Evolutionary conservation across 129 eudicot genomes (phyloP), one percentile per base, ranked within the genome.

Genomic region (Saussurea involucrata): DNA sequence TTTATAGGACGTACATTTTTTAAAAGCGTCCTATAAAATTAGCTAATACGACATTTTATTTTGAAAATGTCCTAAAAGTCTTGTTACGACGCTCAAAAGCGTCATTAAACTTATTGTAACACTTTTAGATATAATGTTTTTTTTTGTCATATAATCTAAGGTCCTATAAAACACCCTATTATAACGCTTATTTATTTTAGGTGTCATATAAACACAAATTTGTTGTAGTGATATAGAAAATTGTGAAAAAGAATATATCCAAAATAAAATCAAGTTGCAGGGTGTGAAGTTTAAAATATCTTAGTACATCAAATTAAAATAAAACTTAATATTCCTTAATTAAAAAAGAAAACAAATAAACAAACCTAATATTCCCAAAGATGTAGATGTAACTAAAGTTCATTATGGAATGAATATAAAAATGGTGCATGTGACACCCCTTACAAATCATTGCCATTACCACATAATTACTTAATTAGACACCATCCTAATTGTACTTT

Each of bases 361-460:
- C 18, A 27, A 40, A 78, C 71, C 82, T 78, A 78, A 78, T 78
- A 78, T 78, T 71, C 71, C 70, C 13, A 70, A 60, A 61, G 77
- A 7, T 78, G 82, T 63, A 71, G 76, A 77, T 22, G 68, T 33
- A 55, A 68, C 74, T 68, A 21, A 71, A 33, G 68, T 49, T 78
- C 31, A 78, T 60, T 28, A 37, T 61, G 17, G 11, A 58, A 71
- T 71, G 34, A 63, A 61, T 40, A 61, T 10, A 40, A 61, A 77
- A 24, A 55, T 55, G 75, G 29, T 42, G 82, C 82, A 78, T 71
- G 82, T 71, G 82, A 71, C 36, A 57, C 34, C 71, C 42, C 46
- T 69, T 78, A 27, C 82, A 71, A 70, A 60, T 78, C 82, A 77
- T 77, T 77, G 75, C 68, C 68, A 70, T 28, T 61, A 63, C 46